Conservation (phyloP, 345 rosid species). For the Limnanthes douglasii region DNA sequence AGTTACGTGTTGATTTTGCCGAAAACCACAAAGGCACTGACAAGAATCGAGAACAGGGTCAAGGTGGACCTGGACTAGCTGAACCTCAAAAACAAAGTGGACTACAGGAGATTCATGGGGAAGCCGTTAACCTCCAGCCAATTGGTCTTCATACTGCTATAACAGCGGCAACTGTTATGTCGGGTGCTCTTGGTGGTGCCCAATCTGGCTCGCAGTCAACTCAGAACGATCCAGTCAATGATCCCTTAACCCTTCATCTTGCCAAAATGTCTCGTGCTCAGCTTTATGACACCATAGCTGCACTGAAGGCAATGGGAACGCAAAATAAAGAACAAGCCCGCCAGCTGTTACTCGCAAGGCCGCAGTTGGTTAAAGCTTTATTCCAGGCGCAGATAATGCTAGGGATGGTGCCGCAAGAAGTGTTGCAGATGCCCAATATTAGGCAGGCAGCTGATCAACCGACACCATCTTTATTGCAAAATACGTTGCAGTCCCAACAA, state of each 20-base stretch:
- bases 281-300: slow-evolving; percentile 58
- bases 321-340: slow-evolving; percentile 61
- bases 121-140: slow-evolving; percentile 45
- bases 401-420: no score
- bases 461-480: no score
- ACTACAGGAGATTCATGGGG: slow-evolving; percentile 28
- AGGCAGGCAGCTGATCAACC: no score
- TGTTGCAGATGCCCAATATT: no score
- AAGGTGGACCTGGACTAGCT: slow-evolving; percentile 12
- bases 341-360: slow-evolving; percentile 59
- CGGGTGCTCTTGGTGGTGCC: slow-evolving; percentile 63
- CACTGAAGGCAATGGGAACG: slow-evolving; percentile 76
- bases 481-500: no score
- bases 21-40: slow-evolving; percentile 93
- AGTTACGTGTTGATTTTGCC: slow-evolving; percentile 93
- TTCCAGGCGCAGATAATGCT: no score
- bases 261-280: slow-evolving; percentile 87
- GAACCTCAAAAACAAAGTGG: slow-evolving; percentile 56
- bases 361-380: slow-evolving; percentile 72
- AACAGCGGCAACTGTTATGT: slow-evolving; percentile 62
- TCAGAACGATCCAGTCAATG: slow-evolving; percentile 42
- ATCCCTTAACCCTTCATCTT: slow-evolving; percentile 81
- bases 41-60: slow-evolving; percentile 65
- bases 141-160: slow-evolving; percentile 77
- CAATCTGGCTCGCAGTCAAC: slow-evolving; percentile 38